A percentile compares a stretch with the other conserved stretches of the same genome.
Evolutionary conservation across 2,329 filamentous ascomycete species (phyloP).

Genomic region (Stagonosporopsis rhizophila): DNA sequence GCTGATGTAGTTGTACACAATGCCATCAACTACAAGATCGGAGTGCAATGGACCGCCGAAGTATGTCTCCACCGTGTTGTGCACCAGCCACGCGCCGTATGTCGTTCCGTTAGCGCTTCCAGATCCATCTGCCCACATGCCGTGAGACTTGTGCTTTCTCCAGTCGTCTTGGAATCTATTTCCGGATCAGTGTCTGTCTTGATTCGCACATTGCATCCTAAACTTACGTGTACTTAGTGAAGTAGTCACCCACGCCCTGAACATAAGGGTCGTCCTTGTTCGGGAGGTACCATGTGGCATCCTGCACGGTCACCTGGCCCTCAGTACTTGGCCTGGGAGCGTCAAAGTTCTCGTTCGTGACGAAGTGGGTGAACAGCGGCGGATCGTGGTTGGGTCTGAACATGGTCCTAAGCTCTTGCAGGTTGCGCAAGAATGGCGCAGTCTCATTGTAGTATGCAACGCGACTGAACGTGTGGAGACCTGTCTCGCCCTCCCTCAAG

Average conservation of each 20-base stretch:
- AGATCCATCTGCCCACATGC: constrained; percentile 60
- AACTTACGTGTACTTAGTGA: constrained; percentile 66
- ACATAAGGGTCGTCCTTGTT: constrained; percentile 61
- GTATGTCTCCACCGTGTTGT: constrained; percentile 69
- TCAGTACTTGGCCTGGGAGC: constrained; percentile 60
- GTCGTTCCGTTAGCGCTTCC: constrained; percentile 59
- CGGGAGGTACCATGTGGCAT: constrained; percentile 67
- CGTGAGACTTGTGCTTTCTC: constrained; percentile 64
- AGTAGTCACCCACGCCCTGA: constrained; percentile 64
- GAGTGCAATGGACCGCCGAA: constrained; percentile 67
- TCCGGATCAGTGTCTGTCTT: not conserved
- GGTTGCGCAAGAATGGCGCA: constrained; percentile 62
- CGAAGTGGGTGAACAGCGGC: constrained; percentile 53
- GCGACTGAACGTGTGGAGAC: constrained; percentile 59
- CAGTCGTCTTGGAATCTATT: constrained; percentile 61
- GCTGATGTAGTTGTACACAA: constrained; percentile 68
- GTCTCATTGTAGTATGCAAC: constrained; percentile 65
- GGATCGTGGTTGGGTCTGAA: constrained; percentile 62
- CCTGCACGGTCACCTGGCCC: constrained; percentile 62
- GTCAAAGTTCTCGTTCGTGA: constrained; percentile 63
- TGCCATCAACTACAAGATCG: constrained; percentile 68
- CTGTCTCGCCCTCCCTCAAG: constrained; percentile 66
- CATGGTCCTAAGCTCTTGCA: constrained; percentile 66
- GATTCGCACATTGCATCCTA: not conserved
- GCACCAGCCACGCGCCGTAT: constrained; percentile 68